Conservation (phyloP, 1,284 basidiomycete genomes). For the Cutaneotrichosporon dermatis region DNA sequence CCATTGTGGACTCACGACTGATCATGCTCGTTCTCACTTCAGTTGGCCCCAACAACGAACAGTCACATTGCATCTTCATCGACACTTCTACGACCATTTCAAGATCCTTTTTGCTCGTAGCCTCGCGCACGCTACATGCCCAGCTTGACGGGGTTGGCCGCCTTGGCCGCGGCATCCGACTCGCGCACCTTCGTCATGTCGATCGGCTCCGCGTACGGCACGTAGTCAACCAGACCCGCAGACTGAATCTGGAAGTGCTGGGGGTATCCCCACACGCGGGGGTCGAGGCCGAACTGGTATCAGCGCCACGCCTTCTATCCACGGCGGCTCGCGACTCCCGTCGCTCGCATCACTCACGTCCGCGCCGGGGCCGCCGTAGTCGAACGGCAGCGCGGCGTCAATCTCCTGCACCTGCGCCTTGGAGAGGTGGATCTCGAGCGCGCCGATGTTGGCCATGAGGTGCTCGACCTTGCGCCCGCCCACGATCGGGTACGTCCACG, state of each 20-base stretch:
- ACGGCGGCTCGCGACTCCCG: too few relatives aligned
- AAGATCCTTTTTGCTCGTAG: background rate
- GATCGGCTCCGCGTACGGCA: conserved; percentile 11
- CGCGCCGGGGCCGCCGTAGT: conserved; percentile 20
- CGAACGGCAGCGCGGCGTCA: conserved; percentile 34
- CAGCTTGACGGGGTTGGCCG: conserved; percentile 5
- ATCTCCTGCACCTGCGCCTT: conserved; percentile 42
- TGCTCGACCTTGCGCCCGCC: conserved; percentile 46
- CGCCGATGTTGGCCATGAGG: conserved; percentile 38
- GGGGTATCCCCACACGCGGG: conserved; percentile 20
- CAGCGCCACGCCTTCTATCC: background rate
- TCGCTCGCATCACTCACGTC: background rate
- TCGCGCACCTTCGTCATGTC: conserved; percentile 13
- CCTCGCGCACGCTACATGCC: background rate
- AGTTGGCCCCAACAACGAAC: too few relatives aligned
- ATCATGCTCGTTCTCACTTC: too few relatives aligned
- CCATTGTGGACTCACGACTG: too few relatives aligned
- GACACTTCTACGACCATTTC: background rate
- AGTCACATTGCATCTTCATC: background rate
- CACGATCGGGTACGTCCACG: conserved; percentile 44
- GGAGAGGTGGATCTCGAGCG: conserved; percentile 44
- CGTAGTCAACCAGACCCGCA: conserved; percentile 23
- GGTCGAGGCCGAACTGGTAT: conserved; percentile 24
- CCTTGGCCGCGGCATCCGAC: conserved; percentile 17
- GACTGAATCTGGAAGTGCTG: conserved; percentile 14